Base-by-base conservation (phyloP, 129 eudicot genomes). In the Rutidosis leptorrhynchoides region DNA sequence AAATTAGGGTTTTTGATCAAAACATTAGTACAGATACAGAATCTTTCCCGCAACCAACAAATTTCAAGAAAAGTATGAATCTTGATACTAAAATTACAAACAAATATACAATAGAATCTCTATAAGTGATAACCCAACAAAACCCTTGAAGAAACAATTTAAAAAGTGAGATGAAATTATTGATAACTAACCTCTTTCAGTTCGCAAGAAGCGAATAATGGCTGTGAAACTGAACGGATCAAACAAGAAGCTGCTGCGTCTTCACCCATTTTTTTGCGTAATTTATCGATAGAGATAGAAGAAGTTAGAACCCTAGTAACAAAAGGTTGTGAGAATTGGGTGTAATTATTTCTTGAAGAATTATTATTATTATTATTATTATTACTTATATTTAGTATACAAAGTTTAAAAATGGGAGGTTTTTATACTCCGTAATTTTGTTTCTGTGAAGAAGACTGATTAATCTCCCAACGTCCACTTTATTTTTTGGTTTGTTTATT, bases 141-240 rank as follows among this genome's bases (percentile, higher is more conserved):
- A 54, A 21, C 30, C 59, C 45, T 10, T 0, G 17, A 69, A 21
- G n/a, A n/a, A n/a, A 55, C n/a, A 48, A 6, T 1, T 1, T 0
- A 24, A 3, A 24, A 55, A 23, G 0, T 3, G 11, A 23, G 11
- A 25, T 14, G 26, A 24, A n/a, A n/a, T n/a, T n/a, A n/a, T n/a
- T n/a, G n/a, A n/a, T n/a, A n/a, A 74, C 77, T 43, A 20, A 88
- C 96, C 84, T 84, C 78, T 48, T 77, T 75, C 19, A 63, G 61
- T 22, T 73, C 86, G 75, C 80, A 64, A 54, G 84, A 80, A 69
- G 80, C 70, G 32, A 78, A 81, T 69, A 85, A 71, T 42, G 96
- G 92, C 16, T 82, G 90, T 59, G 92, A 84, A 66, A 80, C 74
- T n/a, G 96, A 88, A 63, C 87, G 82, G 78, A 70, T 43, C 20